phyloP scores from a whole-genome alignment of 495 filamentous ascomycete genomes.

The Friedmanniomyces simplex region DNA sequence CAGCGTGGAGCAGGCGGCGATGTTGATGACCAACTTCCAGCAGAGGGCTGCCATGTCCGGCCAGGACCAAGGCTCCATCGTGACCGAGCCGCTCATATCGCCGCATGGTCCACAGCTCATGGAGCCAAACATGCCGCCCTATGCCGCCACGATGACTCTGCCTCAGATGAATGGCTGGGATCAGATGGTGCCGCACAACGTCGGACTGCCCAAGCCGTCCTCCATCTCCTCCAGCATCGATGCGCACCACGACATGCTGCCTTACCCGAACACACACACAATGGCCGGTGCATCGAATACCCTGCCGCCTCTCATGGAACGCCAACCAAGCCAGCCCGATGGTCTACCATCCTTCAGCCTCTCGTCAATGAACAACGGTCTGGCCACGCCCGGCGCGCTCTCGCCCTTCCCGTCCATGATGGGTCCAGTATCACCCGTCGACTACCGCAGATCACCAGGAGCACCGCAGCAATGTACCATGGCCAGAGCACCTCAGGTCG shows the following conservation, averaged over 20 bases:
- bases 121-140: conserved; percentile 40
- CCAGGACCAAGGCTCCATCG: conserved; percentile 50
- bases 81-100: conserved; percentile 62
- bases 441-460: conserved; percentile 59
- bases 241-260: conserved; percentile 50
- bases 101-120: conserved; percentile 42
- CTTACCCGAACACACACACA: conserved; percentile 46
- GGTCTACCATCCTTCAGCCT: conserved; percentile 57
- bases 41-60: conserved; percentile 83
- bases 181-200: conserved; percentile 55
- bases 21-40: conserved; percentile 98
- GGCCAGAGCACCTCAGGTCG: conserved; percentile 38
- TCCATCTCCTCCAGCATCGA: conserved; percentile 54
- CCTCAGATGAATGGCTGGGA: conserved; percentile 82
- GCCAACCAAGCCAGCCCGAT: conserved; percentile 48
- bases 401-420: conserved; percentile 70
- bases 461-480: conserved; percentile 36
- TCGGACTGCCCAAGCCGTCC: conserved; percentile 48
- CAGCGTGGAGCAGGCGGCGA: conserved; percentile 95
- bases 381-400: conserved; percentile 68
- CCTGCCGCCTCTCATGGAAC: conserved; percentile 57
- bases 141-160: conserved; percentile 64
- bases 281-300: conserved; percentile 46
- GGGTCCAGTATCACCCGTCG: conserved; percentile 59
- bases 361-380: conserved; percentile 56